Conservation (phyloP, 352 stramenopile species). For the Phytophthora ramorum region DNA sequence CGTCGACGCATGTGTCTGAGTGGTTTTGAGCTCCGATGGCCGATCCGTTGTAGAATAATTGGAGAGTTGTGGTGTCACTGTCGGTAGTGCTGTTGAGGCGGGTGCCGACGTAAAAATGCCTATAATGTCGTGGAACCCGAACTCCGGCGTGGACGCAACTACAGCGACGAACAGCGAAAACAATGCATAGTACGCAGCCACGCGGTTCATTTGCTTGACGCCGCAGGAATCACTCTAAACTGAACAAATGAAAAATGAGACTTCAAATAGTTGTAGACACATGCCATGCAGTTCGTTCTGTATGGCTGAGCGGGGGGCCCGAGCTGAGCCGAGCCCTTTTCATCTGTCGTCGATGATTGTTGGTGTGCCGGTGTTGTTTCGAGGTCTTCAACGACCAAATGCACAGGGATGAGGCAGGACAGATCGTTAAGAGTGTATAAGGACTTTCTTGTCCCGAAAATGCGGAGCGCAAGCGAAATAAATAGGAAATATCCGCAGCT, state of each 20-base stretch:
- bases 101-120: slow-evolving; percentile 8
- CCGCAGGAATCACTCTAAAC: neutral
- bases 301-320: slow-evolving; percentile 5
- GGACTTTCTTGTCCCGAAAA: slow-evolving; percentile 8
- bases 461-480: neutral
- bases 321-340: slow-evolving; percentile 8
- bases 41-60: slow-evolving; percentile 1
- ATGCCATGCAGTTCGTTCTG: neutral
- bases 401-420: slow-evolving; percentile 17
- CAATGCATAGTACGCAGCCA: slow-evolving; percentile 1
- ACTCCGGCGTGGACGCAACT: slow-evolving; percentile 1
- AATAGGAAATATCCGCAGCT: too few relatives aligned
- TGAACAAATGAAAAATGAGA: slow-evolving; percentile 9
- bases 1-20: neutral
- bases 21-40: neutral
- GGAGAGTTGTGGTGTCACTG: neutral
- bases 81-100: neutral
- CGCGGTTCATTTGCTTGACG: slow-evolving; percentile 6
- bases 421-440: slow-evolving; percentile 10
- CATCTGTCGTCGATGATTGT: slow-evolving; percentile 11
- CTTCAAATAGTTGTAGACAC: neutral
- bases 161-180: slow-evolving; percentile 1
- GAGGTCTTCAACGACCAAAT: slow-evolving; percentile 15
- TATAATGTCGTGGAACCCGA: slow-evolving; percentile 5
- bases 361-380: slow-evolving; percentile 2